Evolutionary conservation across 495 filamentous ascomycete species (phyloP).

Genomic region (Collariella sp.): DNA sequence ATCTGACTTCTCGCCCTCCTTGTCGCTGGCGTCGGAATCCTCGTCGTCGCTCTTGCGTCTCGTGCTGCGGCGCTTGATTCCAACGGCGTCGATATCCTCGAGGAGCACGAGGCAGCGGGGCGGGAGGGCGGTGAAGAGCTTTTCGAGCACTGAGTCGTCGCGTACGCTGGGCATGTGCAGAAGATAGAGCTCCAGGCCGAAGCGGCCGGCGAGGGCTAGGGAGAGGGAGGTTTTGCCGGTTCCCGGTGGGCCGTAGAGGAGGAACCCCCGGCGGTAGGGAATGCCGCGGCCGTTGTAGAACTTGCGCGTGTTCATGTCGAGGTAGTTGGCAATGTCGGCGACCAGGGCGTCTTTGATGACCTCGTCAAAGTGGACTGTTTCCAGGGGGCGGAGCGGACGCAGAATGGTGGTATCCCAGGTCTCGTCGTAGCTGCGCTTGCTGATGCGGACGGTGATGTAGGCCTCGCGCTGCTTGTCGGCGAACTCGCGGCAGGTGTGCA

Average conservation of each 20-base stretch:
- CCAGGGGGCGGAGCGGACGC: constrained; percentile 37
- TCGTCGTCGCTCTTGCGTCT: constrained; percentile 19
- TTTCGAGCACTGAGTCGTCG: constrained; percentile 40
- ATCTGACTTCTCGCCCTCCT: constrained; percentile 21
- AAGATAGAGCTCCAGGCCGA: constrained; percentile 56
- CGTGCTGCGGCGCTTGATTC: constrained; percentile 35
- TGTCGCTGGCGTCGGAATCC: constrained; percentile 18
- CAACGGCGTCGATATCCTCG: constrained; percentile 59
- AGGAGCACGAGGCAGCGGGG: constrained; percentile 56
- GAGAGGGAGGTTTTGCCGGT: constrained; percentile 59
- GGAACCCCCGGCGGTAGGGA: constrained; percentile 55
- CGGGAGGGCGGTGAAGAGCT: constrained; percentile 52
- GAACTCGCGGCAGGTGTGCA: constrained; percentile 37
- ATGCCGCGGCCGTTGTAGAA: constrained; percentile 65
- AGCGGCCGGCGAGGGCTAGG: constrained; percentile 54
- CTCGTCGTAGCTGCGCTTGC: constrained; percentile 23
- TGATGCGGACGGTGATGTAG: constrained; percentile 35
- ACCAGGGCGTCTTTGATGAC: constrained; percentile 58
- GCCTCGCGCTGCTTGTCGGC: constrained; percentile 38
- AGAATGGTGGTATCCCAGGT: constrained; percentile 39
- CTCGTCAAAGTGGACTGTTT: constrained; percentile 42
- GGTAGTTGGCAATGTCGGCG: constrained; percentile 69
- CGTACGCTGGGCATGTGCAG: constrained; percentile 46
- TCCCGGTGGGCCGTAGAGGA: constrained; percentile 58
- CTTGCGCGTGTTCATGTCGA: constrained; percentile 57